Evolutionary conservation across 2,329 filamentous ascomycete genomes (phyloP).

Genomic region (Eutypa lata): DNA sequence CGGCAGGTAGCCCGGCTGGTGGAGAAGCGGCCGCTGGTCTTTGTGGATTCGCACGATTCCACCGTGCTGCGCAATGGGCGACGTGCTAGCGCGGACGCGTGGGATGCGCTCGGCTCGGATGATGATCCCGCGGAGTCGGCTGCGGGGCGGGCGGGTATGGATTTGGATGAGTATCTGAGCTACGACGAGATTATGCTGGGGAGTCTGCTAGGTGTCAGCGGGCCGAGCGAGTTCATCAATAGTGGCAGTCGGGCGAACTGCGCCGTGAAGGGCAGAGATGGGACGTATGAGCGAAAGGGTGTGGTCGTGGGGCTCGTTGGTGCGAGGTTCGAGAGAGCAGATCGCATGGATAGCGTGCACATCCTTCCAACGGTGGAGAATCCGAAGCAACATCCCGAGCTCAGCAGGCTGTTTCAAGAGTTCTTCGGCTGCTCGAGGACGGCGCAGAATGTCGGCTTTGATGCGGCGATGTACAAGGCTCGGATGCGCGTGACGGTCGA

Average conservation of each 20-base stretch:
- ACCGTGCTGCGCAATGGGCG: slow-evolving; percentile 18
- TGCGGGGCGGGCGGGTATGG: slow-evolving; percentile 7
- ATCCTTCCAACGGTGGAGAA: slow-evolving; percentile 3
- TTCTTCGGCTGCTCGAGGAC: slow-evolving; percentile 17
- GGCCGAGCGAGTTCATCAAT: slow-evolving; percentile 29
- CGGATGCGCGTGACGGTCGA: slow-evolving; percentile 24
- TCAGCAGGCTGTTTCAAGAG: slow-evolving; percentile 16
- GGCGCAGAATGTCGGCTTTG: slow-evolving; percentile 9
- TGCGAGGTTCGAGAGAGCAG: slow-evolving; percentile 26
- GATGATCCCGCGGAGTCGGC: slow-evolving; percentile 3
- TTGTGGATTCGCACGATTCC: slow-evolving; percentile 15
- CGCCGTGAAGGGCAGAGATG: slow-evolving; percentile 2
- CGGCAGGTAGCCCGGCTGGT: slow-evolving; percentile 21
- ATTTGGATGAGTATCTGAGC: slow-evolving; percentile 24
- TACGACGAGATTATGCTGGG: slow-evolving; percentile 34
- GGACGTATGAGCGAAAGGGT: slow-evolving; percentile 23
- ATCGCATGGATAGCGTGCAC: slow-evolving; percentile 25
- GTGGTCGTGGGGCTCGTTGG: slow-evolving; percentile 31
- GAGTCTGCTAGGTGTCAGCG: slow-evolving; percentile 27
- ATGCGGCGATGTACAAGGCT: slow-evolving; percentile 20
- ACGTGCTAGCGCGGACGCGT: slow-evolving; percentile 10
- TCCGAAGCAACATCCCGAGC: slow-evolving; percentile 16
- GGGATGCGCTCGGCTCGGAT: slow-evolving; percentile 26
- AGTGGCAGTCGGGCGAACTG: slow-evolving; percentile 23
- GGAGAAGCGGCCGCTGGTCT: slow-evolving; percentile 22